A percentile compares a stretch with the other conserved stretches of the same genome.
Conservation (phyloP, 2,329 filamentous ascomycete species). For the Pseudopithomyces chartarum region DNA sequence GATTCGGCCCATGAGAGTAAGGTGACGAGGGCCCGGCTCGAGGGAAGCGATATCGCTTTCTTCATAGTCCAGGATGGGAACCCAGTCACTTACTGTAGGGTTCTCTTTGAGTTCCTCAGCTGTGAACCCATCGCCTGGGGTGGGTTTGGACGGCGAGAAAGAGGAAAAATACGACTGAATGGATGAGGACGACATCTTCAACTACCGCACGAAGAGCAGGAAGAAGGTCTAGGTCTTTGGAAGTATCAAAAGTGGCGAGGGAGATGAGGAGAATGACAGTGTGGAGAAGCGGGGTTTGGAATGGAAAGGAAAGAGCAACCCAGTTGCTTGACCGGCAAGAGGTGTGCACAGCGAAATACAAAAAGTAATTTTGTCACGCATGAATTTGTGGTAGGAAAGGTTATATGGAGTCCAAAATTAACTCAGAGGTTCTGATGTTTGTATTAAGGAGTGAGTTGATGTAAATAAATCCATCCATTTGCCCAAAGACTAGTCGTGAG, state of each 20-base stretch:
- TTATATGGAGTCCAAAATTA: background rate
- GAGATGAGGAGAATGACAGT: background rate
- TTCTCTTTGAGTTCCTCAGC: constrained; percentile 48
- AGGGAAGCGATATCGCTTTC: constrained; percentile 55
- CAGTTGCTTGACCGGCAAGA: background rate
- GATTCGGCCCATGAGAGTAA: constrained; percentile 60
- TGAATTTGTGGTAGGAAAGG: background rate
- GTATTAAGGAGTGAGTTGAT: constrained; percentile 8
- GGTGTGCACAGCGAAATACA: background rate
- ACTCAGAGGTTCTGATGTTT: background rate
- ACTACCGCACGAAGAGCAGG: background rate
- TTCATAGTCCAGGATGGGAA: constrained; percentile 54
- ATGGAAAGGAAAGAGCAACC: background rate
- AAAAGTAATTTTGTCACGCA: background rate
- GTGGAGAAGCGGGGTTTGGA: background rate
- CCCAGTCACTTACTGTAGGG: constrained; percentile 33
- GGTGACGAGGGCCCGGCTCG: constrained; percentile 54
- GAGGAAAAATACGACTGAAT: constrained; percentile 52
- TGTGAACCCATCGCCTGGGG: constrained; percentile 60
- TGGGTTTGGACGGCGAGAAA: constrained; percentile 25
- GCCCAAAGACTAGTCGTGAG: background rate
- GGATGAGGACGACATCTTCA: constrained; percentile 45
- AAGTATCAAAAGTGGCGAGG: background rate
- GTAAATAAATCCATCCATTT: background rate
- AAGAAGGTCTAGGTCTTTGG: background rate